These are phyloP conservation scores for Falciphora oryzae DNA, from an alignment of 2,329 filamentous ascomycete genomes.

Conservation along the genomic window DNA sequence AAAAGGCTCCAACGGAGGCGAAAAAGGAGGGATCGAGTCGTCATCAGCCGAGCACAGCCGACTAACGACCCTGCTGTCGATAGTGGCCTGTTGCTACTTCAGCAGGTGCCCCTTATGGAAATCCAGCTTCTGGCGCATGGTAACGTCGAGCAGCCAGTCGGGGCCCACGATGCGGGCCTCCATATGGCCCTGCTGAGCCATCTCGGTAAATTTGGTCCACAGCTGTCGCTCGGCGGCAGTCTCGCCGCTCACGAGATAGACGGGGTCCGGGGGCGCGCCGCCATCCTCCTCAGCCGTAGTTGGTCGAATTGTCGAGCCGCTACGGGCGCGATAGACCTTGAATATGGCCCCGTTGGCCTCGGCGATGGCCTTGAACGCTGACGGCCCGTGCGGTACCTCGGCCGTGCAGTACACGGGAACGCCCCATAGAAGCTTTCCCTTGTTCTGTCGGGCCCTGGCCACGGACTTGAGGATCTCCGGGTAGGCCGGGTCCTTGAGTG, in stretches of 20 bases:
- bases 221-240: conserved; percentile 62
- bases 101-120: conserved; percentile 57
- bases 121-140: conserved; percentile 79
- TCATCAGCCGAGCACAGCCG: neutral
- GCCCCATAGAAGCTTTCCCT: conserved; percentile 66
- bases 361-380: conserved; percentile 81
- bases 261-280: conserved; percentile 57
- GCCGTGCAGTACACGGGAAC: conserved; percentile 82
- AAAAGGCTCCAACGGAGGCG: neutral
- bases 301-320: conserved; percentile 61
- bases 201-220: conserved; percentile 74
- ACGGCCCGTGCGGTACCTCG: conserved; percentile 71
- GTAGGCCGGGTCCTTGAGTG: conserved; percentile 54
- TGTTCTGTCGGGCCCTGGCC: conserved; percentile 66
- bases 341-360: conserved; percentile 85
- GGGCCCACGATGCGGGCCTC: conserved; percentile 72
- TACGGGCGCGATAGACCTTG: conserved; percentile 67
- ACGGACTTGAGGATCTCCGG: conserved; percentile 66
- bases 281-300: conserved; percentile 57
- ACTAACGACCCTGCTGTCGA: neutral
- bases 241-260: conserved; percentile 75
- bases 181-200: conserved; percentile 74
- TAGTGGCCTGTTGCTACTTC: neutral
- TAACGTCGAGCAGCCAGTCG: conserved; percentile 86
- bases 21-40: neutral